These are phyloP conservation scores for Linderniella brevidens DNA, from an alignment of 257 asterid genomes.

Conservation along the genomic window DNA sequence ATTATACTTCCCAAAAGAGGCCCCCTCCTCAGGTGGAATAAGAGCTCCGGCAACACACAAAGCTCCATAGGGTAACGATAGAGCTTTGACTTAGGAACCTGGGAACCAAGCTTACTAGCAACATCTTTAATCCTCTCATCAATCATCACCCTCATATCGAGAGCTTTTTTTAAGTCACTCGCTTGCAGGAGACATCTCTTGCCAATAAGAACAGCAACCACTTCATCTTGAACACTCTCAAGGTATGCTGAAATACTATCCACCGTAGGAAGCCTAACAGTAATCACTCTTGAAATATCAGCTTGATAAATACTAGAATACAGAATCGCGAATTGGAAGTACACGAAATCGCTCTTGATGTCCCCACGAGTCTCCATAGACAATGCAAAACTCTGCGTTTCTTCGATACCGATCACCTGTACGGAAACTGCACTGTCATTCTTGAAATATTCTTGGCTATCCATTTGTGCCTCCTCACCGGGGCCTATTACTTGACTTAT, in stretches of 20 bases:
- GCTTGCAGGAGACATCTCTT: slow-evolving; percentile 76
- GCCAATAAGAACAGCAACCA: slow-evolving; percentile 77
- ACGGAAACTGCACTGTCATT: slow-evolving; percentile 47
- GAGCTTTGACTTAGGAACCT: slow-evolving; percentile 68
- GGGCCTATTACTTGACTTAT: slow-evolving; percentile 89
- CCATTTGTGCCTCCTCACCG: slow-evolving; percentile 75
- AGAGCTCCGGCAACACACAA: slow-evolving; percentile 56
- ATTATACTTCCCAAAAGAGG: slow-evolving; percentile 81
- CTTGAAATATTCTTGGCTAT: slow-evolving; percentile 50
- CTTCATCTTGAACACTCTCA: slow-evolving; percentile 84
- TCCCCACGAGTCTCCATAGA: slow-evolving; percentile 62
- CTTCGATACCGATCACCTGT: slow-evolving; percentile 79
- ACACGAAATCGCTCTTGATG: slow-evolving; percentile 75
- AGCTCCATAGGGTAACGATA: slow-evolving; percentile 78
- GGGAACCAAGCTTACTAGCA: slow-evolving; percentile 63
- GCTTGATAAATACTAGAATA: slow-evolving; percentile 72
- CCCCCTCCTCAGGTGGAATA: slow-evolving; percentile 84
- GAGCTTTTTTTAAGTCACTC: slow-evolving; percentile 40
- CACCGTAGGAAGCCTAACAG: slow-evolving; percentile 70
- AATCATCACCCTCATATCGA: slow-evolving; percentile 52
- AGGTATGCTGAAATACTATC: slow-evolving; percentile 72
- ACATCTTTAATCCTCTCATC: slow-evolving; percentile 89
- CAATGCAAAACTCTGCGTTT: slow-evolving; percentile 72
- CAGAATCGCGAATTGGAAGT: slow-evolving; percentile 67
- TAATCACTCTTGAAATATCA: slow-evolving; percentile 79